Evolutionary conservation across 306 rosid species (phyloP).

Genomic region (Cucumis sativus): Cucumber_9930_V3 NC_026661.2:11301501-11302000

Average conservation of each 20-base stretch:
- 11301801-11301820: too few relatives aligned
- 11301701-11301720: background rate
- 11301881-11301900: background rate
- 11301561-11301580: background rate
- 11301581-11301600: background rate
- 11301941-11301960: conserved; percentile 91
- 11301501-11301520: background rate
- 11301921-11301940: conserved; percentile 13
- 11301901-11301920: background rate
- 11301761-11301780: too few relatives aligned
- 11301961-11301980: conserved; percentile 55
- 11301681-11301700: background rate
- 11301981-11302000: conserved; percentile 69
- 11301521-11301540: background rate
- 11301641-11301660: background rate
- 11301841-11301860: background rate
- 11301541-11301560: background rate
- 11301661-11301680: background rate
- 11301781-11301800: too few relatives aligned
- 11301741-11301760: background rate
- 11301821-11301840: too few relatives aligned
- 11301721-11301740: background rate
- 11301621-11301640: background rate
- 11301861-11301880: background rate
- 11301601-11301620: background rate